Conservation (phyloP, 2,329 filamentous ascomycete species). For the Penicillium sp. region DNA sequence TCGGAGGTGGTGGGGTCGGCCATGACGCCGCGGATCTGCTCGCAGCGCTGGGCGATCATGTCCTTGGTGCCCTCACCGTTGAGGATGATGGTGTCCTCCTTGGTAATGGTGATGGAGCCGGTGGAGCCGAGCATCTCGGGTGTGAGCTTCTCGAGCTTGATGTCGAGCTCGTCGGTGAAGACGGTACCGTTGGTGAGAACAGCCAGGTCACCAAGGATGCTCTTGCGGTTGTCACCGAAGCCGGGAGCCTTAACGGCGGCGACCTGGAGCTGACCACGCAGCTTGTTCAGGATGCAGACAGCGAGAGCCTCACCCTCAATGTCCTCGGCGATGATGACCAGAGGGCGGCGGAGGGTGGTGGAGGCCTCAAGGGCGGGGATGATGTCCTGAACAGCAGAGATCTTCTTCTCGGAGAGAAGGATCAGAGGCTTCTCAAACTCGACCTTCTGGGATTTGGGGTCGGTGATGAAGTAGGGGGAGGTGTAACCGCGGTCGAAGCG, state of each 20-base stretch:
- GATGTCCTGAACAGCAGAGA: slow-evolving; percentile 97
- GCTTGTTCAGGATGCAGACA: slow-evolving; percentile 99
- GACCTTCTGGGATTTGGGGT: slow-evolving; percentile 96
- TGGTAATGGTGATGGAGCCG: slow-evolving; percentile 98
- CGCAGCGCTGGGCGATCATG: slow-evolving; percentile 85
- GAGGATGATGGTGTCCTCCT: slow-evolving; percentile 98
- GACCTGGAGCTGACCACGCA: slow-evolving; percentile 97
- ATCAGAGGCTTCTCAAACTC: slow-evolving; percentile 99
- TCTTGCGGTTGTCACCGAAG: slow-evolving; percentile 99
- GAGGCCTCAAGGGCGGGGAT: slow-evolving; percentile 96
- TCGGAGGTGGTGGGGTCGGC: slow-evolving; percentile 89
- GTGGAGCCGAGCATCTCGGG: slow-evolving; percentile 94
- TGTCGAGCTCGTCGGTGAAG: slow-evolving; percentile 96
- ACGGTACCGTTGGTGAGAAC: slow-evolving; percentile 95
- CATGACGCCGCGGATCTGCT: slow-evolving; percentile 98
- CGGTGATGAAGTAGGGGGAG: slow-evolving; percentile 99
- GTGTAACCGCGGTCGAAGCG: slow-evolving; percentile 98
- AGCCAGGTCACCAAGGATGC: slow-evolving; percentile 92
- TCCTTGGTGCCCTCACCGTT: slow-evolving; percentile 98
- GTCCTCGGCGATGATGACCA: slow-evolving; percentile 98
- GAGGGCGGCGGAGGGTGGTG: slow-evolving; percentile 87
- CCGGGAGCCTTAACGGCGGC: slow-evolving; percentile 97
- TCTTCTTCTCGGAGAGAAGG: slow-evolving; percentile 99
- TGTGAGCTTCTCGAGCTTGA: slow-evolving; percentile 98
- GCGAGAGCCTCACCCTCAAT: slow-evolving; percentile 98